Evolutionary conservation across 495 filamentous ascomycete genomes (phyloP).

Genomic region (Lindgomyces ingoldianus): DNA sequence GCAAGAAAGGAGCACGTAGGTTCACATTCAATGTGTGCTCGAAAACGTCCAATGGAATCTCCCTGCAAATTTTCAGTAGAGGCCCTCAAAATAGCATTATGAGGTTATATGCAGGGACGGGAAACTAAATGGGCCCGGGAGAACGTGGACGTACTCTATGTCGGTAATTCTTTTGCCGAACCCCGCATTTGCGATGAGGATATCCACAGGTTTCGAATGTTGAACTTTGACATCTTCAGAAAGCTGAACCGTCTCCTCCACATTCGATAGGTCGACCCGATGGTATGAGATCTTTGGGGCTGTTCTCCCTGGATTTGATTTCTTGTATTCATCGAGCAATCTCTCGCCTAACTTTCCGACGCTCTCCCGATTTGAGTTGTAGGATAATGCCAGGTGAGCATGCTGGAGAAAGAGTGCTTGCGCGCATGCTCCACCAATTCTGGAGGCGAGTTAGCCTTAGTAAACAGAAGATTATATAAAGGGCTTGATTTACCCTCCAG

Average conservation of each 20-base stretch:
- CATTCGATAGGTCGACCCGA: conserved; percentile 57
- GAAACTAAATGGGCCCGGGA: neutral
- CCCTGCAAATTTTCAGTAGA: conserved; percentile 34
- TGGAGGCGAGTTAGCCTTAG: conserved; percentile 30
- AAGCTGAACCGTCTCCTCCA: conserved; percentile 54
- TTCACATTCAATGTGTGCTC: conserved; percentile 68
- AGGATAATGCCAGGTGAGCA: conserved; percentile 62
- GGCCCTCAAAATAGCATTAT: neutral
- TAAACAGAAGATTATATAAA: too few species aligned
- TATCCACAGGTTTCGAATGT: conserved; percentile 61
- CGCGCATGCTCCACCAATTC: conserved; percentile 64
- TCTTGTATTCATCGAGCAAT: conserved; percentile 34
- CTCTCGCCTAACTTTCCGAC: conserved; percentile 52
- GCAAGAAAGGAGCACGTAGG: conserved; percentile 64
- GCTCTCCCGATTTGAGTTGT: conserved; percentile 53
- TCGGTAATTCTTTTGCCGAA: conserved; percentile 26
- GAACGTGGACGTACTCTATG: conserved; percentile 12
- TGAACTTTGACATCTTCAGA: conserved; percentile 54
- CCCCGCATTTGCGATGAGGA: conserved; percentile 61
- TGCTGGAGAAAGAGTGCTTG: conserved; percentile 56
- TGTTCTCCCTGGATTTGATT: neutral
- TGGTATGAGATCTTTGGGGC: conserved; percentile 56
- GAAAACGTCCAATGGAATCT: conserved; percentile 63
- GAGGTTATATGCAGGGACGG: too few species aligned
- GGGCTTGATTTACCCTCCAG: conserved; percentile 26